Evolutionary conservation across 306 rosid species (phyloP).

Genomic region (Heteromeles arbutifolia): DNA sequence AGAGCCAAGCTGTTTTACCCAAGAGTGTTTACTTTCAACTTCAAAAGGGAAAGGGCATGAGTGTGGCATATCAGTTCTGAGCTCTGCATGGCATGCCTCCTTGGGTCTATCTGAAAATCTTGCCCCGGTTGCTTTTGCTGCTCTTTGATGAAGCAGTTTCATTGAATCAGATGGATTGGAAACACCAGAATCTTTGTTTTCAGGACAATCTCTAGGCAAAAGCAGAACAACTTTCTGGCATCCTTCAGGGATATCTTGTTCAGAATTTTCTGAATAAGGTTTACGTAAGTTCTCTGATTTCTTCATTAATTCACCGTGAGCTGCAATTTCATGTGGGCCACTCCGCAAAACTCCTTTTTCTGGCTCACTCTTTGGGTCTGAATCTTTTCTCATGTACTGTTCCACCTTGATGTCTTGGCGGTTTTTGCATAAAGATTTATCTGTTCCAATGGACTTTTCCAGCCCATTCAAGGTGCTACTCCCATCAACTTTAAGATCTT

Average conservation of each 20-base stretch:
- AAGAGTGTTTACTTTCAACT: conserved; percentile 25
- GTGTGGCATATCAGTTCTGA: conserved; percentile 27
- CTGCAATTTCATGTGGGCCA: conserved; percentile 26
- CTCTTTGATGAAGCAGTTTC: conserved; percentile 28
- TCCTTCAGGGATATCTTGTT: conserved; percentile 29
- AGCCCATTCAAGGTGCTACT: conserved; percentile 17
- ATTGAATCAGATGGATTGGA: conserved; percentile 27
- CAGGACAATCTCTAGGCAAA: conserved; percentile 36
- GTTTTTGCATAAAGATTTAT: conserved; percentile 32
- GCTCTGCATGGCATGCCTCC: conserved; percentile 29
- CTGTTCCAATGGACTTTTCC: conserved; percentile 30
- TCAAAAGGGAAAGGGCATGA: conserved; percentile 39
- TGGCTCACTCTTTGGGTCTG: conserved; percentile 20
- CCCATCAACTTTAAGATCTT: conserved; percentile 21
- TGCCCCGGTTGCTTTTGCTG: conserved; percentile 31
- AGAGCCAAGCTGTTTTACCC: conserved; percentile 27
- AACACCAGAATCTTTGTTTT: conserved; percentile 31
- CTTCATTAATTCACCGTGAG: conserved; percentile 28
- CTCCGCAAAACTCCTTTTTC: conserved; percentile 27
- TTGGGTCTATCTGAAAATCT: conserved; percentile 29
- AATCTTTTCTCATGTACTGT: conserved; percentile 26
- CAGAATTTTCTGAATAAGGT: conserved; percentile 21
- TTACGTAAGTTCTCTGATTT: conserved; percentile 30
- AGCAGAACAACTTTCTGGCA: conserved; percentile 47
- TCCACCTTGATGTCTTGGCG: conserved; percentile 21